Evolutionary conservation across 345 rosid species (phyloP).

Genomic region (Euclidium syriacum): DNA sequence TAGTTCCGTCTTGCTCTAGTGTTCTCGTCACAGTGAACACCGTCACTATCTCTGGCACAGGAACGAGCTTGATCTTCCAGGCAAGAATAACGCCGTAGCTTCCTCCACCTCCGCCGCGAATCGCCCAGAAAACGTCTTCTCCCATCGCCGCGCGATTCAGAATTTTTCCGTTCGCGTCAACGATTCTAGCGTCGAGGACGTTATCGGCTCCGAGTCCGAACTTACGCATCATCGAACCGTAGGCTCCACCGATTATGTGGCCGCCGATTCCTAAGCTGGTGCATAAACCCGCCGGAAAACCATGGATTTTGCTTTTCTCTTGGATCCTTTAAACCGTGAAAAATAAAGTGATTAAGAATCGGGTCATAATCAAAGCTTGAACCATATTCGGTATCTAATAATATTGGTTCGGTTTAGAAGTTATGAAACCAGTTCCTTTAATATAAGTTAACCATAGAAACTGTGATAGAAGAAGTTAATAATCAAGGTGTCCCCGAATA

Average conservation of each 20-base stretch:
- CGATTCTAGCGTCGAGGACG: slow-evolving; percentile 63
- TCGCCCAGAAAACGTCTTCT: slow-evolving; percentile 71
- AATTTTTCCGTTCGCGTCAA: slow-evolving; percentile 48
- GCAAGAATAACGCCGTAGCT: slow-evolving; percentile 60
- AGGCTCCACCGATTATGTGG: slow-evolving; percentile 62
- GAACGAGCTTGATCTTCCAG: slow-evolving; percentile 63
- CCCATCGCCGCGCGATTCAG: slow-evolving; percentile 62
- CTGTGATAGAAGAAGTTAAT: no score
- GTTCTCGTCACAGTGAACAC: slow-evolving; percentile 51
- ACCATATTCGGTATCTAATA: not conserved
- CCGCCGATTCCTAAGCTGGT: slow-evolving; percentile 64
- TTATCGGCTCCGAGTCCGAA: slow-evolving; percentile 77
- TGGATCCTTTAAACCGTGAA: slow-evolving; percentile 34
- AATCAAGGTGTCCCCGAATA: not conserved
- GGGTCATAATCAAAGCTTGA: not conserved
- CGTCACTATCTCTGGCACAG: slow-evolving; percentile 54
- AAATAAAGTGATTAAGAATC: not conserved
- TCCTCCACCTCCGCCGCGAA: slow-evolving; percentile 70
- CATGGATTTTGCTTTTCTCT: slow-evolving; percentile 54
- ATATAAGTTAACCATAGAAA: no score
- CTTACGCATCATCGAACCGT: slow-evolving; percentile 72
- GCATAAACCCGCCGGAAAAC: slow-evolving; percentile 74
- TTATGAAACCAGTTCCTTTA: no score
- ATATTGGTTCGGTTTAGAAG: not conserved
- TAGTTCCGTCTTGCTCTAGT: slow-evolving; percentile 43